A percentile compares a stretch with the other conserved stretches of the same genome.
Conservation (phyloP, 2,329 filamentous ascomycete species). For the Diaporthe batatas region DNA sequence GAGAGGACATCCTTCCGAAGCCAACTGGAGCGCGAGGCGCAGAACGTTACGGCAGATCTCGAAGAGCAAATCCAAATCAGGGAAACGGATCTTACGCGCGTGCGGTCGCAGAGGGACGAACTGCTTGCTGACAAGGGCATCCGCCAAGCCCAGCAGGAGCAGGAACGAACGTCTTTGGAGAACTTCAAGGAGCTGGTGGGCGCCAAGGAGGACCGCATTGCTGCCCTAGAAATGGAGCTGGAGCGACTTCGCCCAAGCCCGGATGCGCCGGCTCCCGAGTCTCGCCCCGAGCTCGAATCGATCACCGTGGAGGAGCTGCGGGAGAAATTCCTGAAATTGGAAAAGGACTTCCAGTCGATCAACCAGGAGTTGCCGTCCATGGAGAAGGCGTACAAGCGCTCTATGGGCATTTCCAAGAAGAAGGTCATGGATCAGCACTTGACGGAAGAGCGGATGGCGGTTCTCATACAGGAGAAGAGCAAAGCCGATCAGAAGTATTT, state of each 20-base stretch:
- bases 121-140: conserved; percentile 84
- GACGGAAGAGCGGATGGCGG: conserved; percentile 82
- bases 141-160: conserved; percentile 83
- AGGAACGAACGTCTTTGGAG: conserved; percentile 76
- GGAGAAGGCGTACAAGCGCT: conserved; percentile 91
- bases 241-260: conserved; percentile 72
- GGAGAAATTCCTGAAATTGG: conserved; percentile 78
- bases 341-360: conserved; percentile 85
- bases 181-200: conserved; percentile 85
- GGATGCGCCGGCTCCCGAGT: conserved; percentile 60
- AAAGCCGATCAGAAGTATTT: conserved; percentile 99
- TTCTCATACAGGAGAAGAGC: conserved; percentile 87
- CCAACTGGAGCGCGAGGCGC: conserved; percentile 85
- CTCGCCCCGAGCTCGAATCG: conserved; percentile 65
- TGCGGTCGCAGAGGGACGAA: conserved; percentile 88
- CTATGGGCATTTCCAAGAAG: conserved; percentile 85
- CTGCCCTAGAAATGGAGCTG: conserved; percentile 85
- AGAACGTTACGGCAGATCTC: conserved; percentile 78
- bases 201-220: conserved; percentile 84
- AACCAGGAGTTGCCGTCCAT: conserved; percentile 90
- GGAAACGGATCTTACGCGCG: conserved; percentile 87
- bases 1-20: conserved; percentile 87
- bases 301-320: conserved; percentile 79
- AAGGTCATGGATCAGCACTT: conserved; percentile 84
- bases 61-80: conserved; percentile 85